Evolutionary conservation across 345 rosid species (phyloP).

Genomic region (Dipteronia dyeriana): DNA sequence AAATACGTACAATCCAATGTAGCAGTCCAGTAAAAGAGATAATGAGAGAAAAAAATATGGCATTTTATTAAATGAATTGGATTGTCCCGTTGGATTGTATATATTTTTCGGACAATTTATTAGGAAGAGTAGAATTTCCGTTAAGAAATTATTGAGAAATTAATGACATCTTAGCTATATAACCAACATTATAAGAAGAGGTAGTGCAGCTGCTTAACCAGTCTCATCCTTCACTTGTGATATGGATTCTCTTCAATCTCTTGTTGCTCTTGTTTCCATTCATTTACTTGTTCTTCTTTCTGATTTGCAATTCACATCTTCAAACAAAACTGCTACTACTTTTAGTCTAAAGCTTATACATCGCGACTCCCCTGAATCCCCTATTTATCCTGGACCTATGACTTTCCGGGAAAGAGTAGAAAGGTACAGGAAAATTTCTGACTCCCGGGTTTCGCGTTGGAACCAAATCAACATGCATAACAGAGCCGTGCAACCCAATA

Average conservation of each 20-base stretch:
- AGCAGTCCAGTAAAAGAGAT: too few relatives aligned
- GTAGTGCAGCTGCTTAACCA: not conserved
- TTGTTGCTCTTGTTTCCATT: not conserved
- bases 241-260: not conserved
- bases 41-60: too few relatives aligned
- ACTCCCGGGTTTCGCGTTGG: not conserved
- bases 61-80: too few relatives aligned
- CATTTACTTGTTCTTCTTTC: not conserved
- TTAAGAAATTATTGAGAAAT: too few relatives aligned
- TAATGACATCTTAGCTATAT: not conserved
- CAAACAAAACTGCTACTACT: not conserved
- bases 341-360: not conserved
- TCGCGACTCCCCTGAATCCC: not conserved
- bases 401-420: not conserved
- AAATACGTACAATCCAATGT: too few relatives aligned
- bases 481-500: not conserved
- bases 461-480: not conserved
- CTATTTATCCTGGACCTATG: not conserved
- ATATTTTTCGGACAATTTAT: too few relatives aligned
- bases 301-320: not conserved
- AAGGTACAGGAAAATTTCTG: not conserved
- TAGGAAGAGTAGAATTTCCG: too few relatives aligned
- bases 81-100: too few relatives aligned
- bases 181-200: not conserved
- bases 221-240: not conserved